Base-by-base conservation (phyloP, 495 filamentous ascomycete genomes). In the Xylaria nigripes region DNA sequence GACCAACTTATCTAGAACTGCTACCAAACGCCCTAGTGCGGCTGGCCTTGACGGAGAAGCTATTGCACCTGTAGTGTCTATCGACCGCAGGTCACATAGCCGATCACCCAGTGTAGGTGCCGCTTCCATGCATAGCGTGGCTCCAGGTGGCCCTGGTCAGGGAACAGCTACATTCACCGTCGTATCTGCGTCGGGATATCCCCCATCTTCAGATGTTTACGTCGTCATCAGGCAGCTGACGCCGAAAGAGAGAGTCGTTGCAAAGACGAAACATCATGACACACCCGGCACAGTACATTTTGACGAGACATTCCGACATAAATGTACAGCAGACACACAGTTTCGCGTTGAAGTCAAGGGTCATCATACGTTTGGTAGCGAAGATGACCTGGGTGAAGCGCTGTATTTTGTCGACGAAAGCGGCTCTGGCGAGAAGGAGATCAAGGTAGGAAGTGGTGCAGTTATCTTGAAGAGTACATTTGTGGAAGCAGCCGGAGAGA, bases 361-460 rank as follows among this genome's bases (percentile, higher is more conserved):
- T 61, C 87, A 95, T 65, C 79, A 86, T 57, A 86, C 85, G 3
- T 89, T 96, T 61, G 82, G 87, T 36, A 84, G 79, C 36, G 91
- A 95, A 61, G 81, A 86, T 42, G 76, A 82, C 25, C 75, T 97
- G 9, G 93, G 93, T 41, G 90, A 97, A 60, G 79, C 76, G 0
- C 58, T 85, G n/a, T 95, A 95, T 74, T 91, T 94, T 63, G 84
- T 98, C 13, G 87, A 87, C 51, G 91, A 98, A 62, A 84, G 85
- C 51, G 83, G 84, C 15, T 83, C 83, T 18, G 76, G 80, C 36
- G 89, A 95, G 59, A 95, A 91, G 76, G 61, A 76, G 13, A 70
- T 98, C 40, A 74, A 69, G 19, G 81, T 85, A 48, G 89, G 90
- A n/a, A 70, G 69, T 19, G 86, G 89, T 10, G 73, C 64, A 1